Evolutionary conservation across 306 rosid genomes (phyloP), one percentile per base, ranked within the genome.

Genomic region (Fagus crenata): DNA sequence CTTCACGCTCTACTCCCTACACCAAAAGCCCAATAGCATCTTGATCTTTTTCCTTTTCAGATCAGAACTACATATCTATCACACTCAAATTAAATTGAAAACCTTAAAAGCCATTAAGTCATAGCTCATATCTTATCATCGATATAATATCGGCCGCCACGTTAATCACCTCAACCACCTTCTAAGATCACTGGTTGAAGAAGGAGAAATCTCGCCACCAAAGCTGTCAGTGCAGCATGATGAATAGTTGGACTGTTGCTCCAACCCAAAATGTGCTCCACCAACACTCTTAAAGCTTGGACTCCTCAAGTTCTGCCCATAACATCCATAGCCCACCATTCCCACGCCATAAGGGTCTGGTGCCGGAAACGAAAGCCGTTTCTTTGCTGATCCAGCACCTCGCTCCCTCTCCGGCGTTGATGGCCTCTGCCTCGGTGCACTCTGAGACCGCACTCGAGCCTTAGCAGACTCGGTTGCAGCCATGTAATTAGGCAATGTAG

Each of bases 401-500:
- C 97, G 83, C 35, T 96, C 99, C 81, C 90, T 86, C 85, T 95
- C 99, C 0, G 97, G 99, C 0, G 99, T 95, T 0, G 86, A 79
- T 0, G 98, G 96, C 84, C 99, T 87, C 82, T 96, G 99, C 83
- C 97, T 84, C 0, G 99, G 99, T 0, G 99, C 97, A 14, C 99
- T 96, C 54, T 89, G 99, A 1, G 99, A 96, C 5, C 99, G 89
- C 7, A 89, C 84, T 3, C 99, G 83, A 9, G 98, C 97, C 86
- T 92, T 92, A 1, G 99, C 97, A 8, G 98, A 96, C 90, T 92
- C 99, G 0, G 99, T 96, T 7, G 98, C 98, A 0, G 97, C 96
- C 99, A 96, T 96, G 88, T 96, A 96, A 79, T 96, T 91, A 75
- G 99, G 99, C 87, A 96, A 67, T 73, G 91, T 43, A 65, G 85